Percentiles rank a stretch among this genome's conserved stretches.
Conservation (phyloP, 129 eudicot genomes). For the Calendula officinalis region DNA sequence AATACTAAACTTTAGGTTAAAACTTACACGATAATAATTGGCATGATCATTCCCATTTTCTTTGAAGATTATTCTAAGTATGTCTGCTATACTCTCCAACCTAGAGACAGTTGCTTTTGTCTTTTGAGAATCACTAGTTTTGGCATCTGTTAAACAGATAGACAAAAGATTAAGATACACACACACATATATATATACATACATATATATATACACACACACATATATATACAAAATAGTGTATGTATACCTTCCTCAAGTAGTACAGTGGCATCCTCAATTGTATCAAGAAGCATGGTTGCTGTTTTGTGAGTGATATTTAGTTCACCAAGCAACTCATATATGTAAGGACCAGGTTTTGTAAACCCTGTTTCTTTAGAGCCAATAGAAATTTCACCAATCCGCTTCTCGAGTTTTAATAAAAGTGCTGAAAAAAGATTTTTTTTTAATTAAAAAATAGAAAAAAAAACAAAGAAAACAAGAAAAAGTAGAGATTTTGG, state of each 20-base stretch:
- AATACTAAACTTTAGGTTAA: conserved; percentile 3
- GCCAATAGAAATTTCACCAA: conserved; percentile 73
- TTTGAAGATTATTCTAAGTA: conserved; percentile 65
- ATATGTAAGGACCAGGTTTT: conserved; percentile 85
- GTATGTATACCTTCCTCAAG: conserved; percentile 76
- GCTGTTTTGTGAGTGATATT: conserved; percentile 65
- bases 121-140: conserved; percentile 45
- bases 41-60: conserved; percentile 72
- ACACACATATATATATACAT: conserved; percentile 6
- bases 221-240: conserved; percentile 9
- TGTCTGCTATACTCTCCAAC: conserved; percentile 79
- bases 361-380: conserved; percentile 93
- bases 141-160: conserved; percentile 44
- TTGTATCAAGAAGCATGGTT: conserved; percentile 56
- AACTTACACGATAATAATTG: conserved; percentile 77
- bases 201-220: conserved; percentile 11
- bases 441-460: background rate
- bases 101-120: conserved; percentile 61
- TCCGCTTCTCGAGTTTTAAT: conserved; percentile 82
- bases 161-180: conserved; percentile 1
- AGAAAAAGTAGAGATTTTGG: background rate
- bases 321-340: conserved; percentile 76
- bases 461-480: background rate
- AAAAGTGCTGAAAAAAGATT: conserved; percentile 62
- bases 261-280: conserved; percentile 74